Evolutionary conservation across 352 stramenopile species (phyloP).

Genomic region (Phytophthora vignae): DNA sequence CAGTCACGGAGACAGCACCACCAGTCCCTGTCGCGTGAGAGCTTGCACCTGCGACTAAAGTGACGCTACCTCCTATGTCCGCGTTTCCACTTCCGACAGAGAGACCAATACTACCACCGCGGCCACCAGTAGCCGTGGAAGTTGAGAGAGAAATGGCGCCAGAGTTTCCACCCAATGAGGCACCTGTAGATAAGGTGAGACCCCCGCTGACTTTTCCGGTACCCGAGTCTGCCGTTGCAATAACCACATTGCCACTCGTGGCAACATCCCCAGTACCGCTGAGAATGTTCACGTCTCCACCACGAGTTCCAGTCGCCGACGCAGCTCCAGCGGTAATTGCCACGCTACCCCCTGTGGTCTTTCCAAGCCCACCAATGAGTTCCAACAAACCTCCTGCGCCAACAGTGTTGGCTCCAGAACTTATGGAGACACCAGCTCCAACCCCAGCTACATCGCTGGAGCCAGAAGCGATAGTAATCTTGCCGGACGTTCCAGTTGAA

Average conservation of each 20-base stretch:
- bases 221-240: constrained; percentile 32
- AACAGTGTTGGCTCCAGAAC: constrained; percentile 12
- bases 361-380: constrained; percentile 24
- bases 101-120: constrained; percentile 37
- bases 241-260: constrained; percentile 37
- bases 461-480: constrained; percentile 21
- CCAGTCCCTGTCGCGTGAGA: constrained; percentile 18
- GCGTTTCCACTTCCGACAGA: constrained; percentile 26
- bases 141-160: constrained; percentile 39
- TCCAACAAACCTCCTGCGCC: constrained; percentile 22
- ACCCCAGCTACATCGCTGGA: constrained; percentile 5
- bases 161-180: constrained; percentile 31
- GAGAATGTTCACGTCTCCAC: constrained; percentile 26
- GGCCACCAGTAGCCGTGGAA: constrained; percentile 23
- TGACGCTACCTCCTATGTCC: constrained; percentile 16
- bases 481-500: constrained; percentile 27
- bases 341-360: constrained; percentile 10
- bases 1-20: constrained; percentile 25
- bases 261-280: constrained; percentile 17
- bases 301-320: constrained; percentile 6
- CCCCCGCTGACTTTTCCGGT: constrained; percentile 26
- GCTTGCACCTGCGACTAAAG: constrained; percentile 39
- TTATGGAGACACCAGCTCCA: constrained; percentile 14
- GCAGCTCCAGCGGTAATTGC: constrained; percentile 24
- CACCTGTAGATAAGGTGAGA: constrained; percentile 37